These are phyloP conservation scores for Tolypocladium paradoxum DNA, from an alignment of 2,329 filamentous ascomycete species.

Conservation along the genomic window DNA sequence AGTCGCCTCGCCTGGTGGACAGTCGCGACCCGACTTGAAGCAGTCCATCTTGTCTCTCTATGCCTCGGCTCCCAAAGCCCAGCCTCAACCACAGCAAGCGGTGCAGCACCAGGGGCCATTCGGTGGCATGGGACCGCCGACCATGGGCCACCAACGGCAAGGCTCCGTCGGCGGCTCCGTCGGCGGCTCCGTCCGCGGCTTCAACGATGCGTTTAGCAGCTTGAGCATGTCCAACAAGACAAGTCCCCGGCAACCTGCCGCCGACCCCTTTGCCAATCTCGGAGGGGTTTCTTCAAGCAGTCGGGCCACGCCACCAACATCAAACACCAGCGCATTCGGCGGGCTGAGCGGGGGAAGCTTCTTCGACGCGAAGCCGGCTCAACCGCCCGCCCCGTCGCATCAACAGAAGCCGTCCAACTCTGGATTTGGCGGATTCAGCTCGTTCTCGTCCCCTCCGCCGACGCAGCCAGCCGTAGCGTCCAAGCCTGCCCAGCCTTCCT, in stretches of 20 bases:
- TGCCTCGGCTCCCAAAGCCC: conserved; percentile 71
- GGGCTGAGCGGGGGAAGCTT: conserved; percentile 65
- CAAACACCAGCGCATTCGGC: conserved; percentile 33
- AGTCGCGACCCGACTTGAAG: conserved; percentile 86
- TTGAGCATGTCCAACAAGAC: conserved; percentile 32
- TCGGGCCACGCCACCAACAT: conserved; percentile 22
- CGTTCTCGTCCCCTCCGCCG: conserved; percentile 38
- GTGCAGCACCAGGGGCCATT: conserved; percentile 55
- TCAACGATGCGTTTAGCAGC: conserved; percentile 63
- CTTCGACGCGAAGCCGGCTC: conserved; percentile 65
- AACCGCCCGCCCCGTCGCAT: conserved; percentile 37
- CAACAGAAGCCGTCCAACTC: conserved; percentile 44
- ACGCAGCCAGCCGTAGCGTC: conserved; percentile 17
- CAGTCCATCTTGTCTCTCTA: conserved; percentile 96
- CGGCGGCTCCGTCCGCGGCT: conserved; percentile 45
- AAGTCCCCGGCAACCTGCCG: conserved; percentile 30
- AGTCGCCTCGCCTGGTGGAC: conserved; percentile 45
- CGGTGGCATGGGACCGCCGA: conserved; percentile 53
- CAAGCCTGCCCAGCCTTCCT: conserved; percentile 33
- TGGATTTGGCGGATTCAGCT: conserved; percentile 57
- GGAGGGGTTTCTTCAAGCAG: conserved; percentile 24
- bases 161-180: conserved; percentile 43
- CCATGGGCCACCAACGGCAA: conserved; percentile 36
- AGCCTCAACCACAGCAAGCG: conserved; percentile 38
- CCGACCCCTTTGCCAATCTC: conserved; percentile 53